These are phyloP conservation scores for Heimioporus sp. DNA, from an alignment of 768 basidiomycete genomes.

Conservation along the genomic window DNA sequence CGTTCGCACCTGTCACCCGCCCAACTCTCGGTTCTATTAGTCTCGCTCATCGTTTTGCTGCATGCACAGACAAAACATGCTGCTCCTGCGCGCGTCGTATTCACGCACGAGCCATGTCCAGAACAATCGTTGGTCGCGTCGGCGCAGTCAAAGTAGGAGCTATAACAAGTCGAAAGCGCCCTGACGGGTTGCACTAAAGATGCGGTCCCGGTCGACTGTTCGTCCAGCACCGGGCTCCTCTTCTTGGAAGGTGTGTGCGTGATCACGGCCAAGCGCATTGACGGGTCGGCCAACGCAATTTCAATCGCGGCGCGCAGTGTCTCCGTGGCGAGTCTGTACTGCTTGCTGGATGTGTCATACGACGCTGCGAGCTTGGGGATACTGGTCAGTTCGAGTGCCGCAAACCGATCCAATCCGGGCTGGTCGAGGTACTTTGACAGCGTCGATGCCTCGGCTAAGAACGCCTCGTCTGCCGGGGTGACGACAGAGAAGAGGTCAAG, in stretches of 20 bases:
- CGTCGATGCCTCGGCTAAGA: slow-evolving; percentile 43
- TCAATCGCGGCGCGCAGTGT: slow-evolving; percentile 50
- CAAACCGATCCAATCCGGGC: slow-evolving; percentile 47
- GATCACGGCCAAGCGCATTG: slow-evolving; percentile 52
- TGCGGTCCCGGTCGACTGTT: slow-evolving; percentile 29
- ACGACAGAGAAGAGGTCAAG: slow-evolving; percentile 43
- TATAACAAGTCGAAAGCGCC: slow-evolving; percentile 62
- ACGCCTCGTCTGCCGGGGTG: slow-evolving; percentile 37
- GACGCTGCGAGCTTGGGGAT: slow-evolving; percentile 46
- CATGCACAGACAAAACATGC: slow-evolving; percentile 51
- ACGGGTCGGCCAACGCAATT: slow-evolving; percentile 35
- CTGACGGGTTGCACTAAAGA: slow-evolving; percentile 50
- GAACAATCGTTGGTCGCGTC: slow-evolving; percentile 68
- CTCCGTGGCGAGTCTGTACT: slow-evolving; percentile 47
- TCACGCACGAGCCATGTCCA: slow-evolving; percentile 64
- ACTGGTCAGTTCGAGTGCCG: slow-evolving; percentile 56
- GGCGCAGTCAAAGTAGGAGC: slow-evolving; percentile 50
- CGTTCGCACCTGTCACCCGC: slow-evolving; percentile 75
- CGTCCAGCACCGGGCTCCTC: slow-evolving; percentile 40
- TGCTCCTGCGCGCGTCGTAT: slow-evolving; percentile 56
- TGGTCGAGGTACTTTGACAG: slow-evolving; percentile 51
- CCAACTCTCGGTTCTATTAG: slow-evolving; percentile 64
- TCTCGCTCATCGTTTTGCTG: slow-evolving; percentile 44
- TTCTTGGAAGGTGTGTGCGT: slow-evolving; percentile 41
- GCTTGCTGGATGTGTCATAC: slow-evolving; percentile 51